Conservation (phyloP, 1,139 yeast genomes). For the Yamadazyma oceani region DNA sequence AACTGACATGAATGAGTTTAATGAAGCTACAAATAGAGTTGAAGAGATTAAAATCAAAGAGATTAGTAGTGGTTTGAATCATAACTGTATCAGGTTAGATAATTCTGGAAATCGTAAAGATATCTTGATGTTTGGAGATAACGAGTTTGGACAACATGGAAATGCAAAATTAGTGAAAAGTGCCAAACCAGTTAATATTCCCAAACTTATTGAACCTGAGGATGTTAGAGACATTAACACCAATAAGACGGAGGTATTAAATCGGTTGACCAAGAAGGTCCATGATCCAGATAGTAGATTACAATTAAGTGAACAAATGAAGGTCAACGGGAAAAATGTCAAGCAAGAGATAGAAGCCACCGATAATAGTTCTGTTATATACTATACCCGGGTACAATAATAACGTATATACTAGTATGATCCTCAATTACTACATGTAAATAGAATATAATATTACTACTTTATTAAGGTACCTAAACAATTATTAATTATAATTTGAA, state of each 20-base stretch:
- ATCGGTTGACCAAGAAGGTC: slow-evolving; percentile 27
- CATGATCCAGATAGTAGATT: slow-evolving; percentile 46
- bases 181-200: slow-evolving; percentile 55
- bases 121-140: slow-evolving; percentile 81
- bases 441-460: slow-evolving; percentile 3
- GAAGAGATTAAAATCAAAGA: slow-evolving; percentile 47
- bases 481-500: slow-evolving; percentile 44
- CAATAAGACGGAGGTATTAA: slow-evolving; percentile 12
- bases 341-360: slow-evolving; percentile 68
- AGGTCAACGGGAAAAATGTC: slow-evolving; percentile 23
- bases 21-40: slow-evolving; percentile 30
- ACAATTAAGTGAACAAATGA: slow-evolving; percentile 35
- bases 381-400: slow-evolving; percentile 36
- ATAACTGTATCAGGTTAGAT: slow-evolving; percentile 58
- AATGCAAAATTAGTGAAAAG: slow-evolving; percentile 69
- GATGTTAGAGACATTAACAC: slow-evolving; percentile 23
- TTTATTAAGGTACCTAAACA: neutral
- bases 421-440: neutral
- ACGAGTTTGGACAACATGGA: slow-evolving; percentile 80
- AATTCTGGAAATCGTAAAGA: slow-evolving; percentile 49
- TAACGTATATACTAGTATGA: no score
- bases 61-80: slow-evolving; percentile 66
- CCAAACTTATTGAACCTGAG: slow-evolving; percentile 58
- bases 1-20: slow-evolving; percentile 42
- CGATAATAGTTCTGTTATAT: slow-evolving; percentile 60